Base-by-base conservation (phyloP, 768 basidiomycete genomes). In the Mycena albidolilacea region DNA sequence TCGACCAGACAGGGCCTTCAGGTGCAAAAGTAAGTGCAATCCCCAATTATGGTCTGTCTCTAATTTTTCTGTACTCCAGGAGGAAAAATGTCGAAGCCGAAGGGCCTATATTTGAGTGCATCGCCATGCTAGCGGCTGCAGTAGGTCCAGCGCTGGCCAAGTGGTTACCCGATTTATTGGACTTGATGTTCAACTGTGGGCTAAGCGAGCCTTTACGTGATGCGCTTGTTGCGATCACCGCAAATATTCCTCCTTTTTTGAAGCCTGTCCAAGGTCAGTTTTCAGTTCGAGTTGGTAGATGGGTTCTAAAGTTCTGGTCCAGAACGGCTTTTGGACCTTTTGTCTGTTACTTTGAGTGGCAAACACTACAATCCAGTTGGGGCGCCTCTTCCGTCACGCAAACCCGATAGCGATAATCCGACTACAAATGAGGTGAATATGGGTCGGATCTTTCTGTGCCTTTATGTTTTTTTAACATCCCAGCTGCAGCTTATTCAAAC, bases 71-170 rank as follows among this genome's bases (percentile, higher is more conserved):
- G 23, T 54, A 23, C 12, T 6, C 30, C 72, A 92, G 91, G 69
- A 92, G 92, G 79, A 97, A 97, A 87, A 97, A 96, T 79, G 95
- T 96, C 1, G 94, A 95, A 3, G 92, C 93, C 17, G 97, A 98
- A 81, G 96, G 96, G 75, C 94, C 97, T 0, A 96, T 99, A 70
- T 99, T 99, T 79, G 95, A 98, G 86, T 99, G 98, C 82, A 90
- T 99, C 71, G 96, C 96, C 46, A 97, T 98, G 96, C 86, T 99
- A 54, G 96, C 97, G 1, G 90, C 92, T 1, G 95, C 98, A 10
- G 97, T 99, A 41, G 98, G 98, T 0, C 97, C 97, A 3, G 97
- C 97, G 81, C 85, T 99, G 59, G 99, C 98, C 0, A 97, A 97
- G 79, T 87, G 97, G 58, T 87, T 99, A 69, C 98, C 98, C 81